These are phyloP conservation scores for Aspergillus taichungensis DNA, from an alignment of 495 filamentous ascomycete species.

Conservation along the genomic window DNA sequence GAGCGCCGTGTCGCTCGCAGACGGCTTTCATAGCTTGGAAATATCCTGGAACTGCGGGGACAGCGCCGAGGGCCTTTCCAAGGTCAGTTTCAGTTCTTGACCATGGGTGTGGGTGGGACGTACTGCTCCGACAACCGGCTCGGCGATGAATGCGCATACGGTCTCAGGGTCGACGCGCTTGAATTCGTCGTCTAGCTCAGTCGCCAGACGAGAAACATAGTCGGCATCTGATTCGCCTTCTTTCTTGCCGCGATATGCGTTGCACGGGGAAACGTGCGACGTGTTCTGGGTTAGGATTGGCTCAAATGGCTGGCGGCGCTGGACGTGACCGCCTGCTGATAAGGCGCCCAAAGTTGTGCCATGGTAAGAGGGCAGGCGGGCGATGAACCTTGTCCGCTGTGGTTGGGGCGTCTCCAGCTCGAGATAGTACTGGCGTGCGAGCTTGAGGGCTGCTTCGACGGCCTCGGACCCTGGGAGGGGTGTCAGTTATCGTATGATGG, in stretches of 20 bases:
- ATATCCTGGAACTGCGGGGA: slow-evolving; percentile 56
- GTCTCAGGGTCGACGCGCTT: slow-evolving; percentile 58
- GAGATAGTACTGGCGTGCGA: slow-evolving; percentile 53
- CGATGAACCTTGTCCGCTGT: slow-evolving; percentile 52
- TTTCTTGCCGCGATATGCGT: slow-evolving; percentile 49
- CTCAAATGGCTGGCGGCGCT: slow-evolving; percentile 56
- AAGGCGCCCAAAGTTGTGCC: slow-evolving; percentile 64
- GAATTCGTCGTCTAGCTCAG: slow-evolving; percentile 70
- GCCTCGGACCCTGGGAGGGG: slow-evolving; percentile 53
- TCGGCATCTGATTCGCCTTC: slow-evolving; percentile 35
- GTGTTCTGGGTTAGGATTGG: slow-evolving; percentile 53
- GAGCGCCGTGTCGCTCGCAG: slow-evolving; percentile 55
- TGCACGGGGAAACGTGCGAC: slow-evolving; percentile 61
- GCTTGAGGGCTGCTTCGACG: slow-evolving; percentile 58
- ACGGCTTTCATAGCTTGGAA: slow-evolving; percentile 52
- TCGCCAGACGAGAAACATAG: slow-evolving; percentile 50
- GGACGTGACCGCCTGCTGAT: slow-evolving; percentile 52
- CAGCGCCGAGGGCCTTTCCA: slow-evolving; percentile 46
- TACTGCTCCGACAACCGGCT: slow-evolving; percentile 57
- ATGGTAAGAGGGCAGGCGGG: slow-evolving; percentile 63
- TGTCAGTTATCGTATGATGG: neutral
- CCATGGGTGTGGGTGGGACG: slow-evolving; percentile 8
- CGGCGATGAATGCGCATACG: slow-evolving; percentile 70
- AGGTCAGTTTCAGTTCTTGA: neutral
- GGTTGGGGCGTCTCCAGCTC: slow-evolving; percentile 42